Evolutionary conservation across 2,329 filamentous ascomycete species (phyloP), one percentile per base, ranked within the genome.

Genomic region (Elsinoe australis): DNA sequence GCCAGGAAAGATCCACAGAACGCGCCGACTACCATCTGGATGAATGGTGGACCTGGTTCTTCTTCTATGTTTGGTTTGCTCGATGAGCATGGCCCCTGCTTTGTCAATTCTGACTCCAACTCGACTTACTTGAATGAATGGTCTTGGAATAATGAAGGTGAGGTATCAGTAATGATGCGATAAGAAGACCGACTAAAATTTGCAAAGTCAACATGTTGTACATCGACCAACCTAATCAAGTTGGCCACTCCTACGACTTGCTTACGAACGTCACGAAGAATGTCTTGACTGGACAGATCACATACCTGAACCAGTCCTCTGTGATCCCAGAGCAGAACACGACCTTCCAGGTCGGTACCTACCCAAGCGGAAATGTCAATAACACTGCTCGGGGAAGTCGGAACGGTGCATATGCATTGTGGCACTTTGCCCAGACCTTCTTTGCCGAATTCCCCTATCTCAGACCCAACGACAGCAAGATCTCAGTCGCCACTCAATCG

Each of bases 401-500:
- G 31, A 56, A 61, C 49, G 60, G 59, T n/a, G 59, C 60, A 10
- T 53, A 56, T 1, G 75, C 77, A 2, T 65, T 79, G 7, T 84
- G 79, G 78, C 79, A 83, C 56, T 74, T 82, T 58, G 61, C 81
- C 10, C 78, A 82, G 55, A 76, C 57, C 1, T 61, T 54, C 57
- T 62, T 83, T 21, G 67, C 59, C 31, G 58, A 61, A 42, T 62
- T 63, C 21, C 59, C 59, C 0, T 41, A 56, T 12, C 60, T 61
- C 52, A 60, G 61, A 51, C 63, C 69, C 1, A 64, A 79, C 10
- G 76, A 76, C 4, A 57, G 60, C 49, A 56, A 56, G 9, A 71
- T 86, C 47, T 80, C 80, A 55, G 65, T 86, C 3, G 85, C 83
- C 52, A 74, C 80, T 0, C 81, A 86, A 61, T 83, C 79, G 57